phyloP scores from a whole-genome alignment of 192 early-diverging fungal genomes.

The Backusella tuberculispora region DNA sequence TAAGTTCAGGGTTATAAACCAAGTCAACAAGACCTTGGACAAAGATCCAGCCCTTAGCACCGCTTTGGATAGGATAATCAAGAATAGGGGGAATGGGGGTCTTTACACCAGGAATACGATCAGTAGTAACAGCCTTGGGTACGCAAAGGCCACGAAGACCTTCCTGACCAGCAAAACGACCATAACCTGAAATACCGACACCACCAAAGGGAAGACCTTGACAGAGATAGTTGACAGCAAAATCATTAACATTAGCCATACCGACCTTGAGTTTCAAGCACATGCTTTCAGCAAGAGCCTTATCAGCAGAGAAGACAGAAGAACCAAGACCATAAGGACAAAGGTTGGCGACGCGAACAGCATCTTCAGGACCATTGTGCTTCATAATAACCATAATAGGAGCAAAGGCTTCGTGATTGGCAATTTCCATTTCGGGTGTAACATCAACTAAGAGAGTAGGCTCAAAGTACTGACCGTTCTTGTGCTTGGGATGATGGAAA shows the following conservation, averaged over 20 bases:
- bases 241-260: slow-evolving; percentile 89
- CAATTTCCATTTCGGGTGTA: slow-evolving; percentile 74
- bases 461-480: slow-evolving; percentile 78
- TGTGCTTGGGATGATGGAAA: slow-evolving; percentile 71
- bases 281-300: slow-evolving; percentile 59
- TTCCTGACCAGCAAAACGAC: slow-evolving; percentile 71
- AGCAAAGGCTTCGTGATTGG: slow-evolving; percentile 77
- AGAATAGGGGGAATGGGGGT: slow-evolving; percentile 76
- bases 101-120: slow-evolving; percentile 71
- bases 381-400: slow-evolving; percentile 83
- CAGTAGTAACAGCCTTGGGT: slow-evolving; percentile 71
- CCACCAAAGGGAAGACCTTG: slow-evolving; percentile 85
- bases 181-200: slow-evolving; percentile 78
- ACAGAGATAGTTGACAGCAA: slow-evolving; percentile 83
- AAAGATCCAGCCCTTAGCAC: slow-evolving; percentile 57
- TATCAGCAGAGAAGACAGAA: slow-evolving; percentile 77
- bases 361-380: slow-evolving; percentile 68
- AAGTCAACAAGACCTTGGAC: slow-evolving; percentile 59
- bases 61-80: slow-evolving; percentile 73
- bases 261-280: slow-evolving; percentile 68
- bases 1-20: slow-evolving; percentile 53
- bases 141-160: slow-evolving; percentile 74
- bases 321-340: slow-evolving; percentile 79
- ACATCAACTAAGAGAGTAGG: slow-evolving; percentile 85
- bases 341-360: slow-evolving; percentile 67